Evolutionary conservation across 768 basidiomycete species (phyloP).

Genomic region (Panaeolus papilionaceus): DNA sequence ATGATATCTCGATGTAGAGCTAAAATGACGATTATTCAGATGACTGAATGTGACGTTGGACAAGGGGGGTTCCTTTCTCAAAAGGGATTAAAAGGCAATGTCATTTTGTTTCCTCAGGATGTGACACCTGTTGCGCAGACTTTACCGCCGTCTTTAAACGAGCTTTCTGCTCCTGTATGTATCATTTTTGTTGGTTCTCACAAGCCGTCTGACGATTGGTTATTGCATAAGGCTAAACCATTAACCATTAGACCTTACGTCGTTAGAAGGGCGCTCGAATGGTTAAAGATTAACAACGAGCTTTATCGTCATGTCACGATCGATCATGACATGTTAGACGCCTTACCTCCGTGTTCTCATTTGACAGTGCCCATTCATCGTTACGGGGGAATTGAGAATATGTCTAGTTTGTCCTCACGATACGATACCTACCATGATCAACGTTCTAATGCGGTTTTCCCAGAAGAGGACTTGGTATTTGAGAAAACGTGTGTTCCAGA

Average conservation of each 20-base stretch:
- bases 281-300: slow-evolving; percentile 42
- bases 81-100: slow-evolving; percentile 39
- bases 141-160: slow-evolving; percentile 41
- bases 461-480: too few relatives aligned
- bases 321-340: slow-evolving; percentile 28
- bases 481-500: too few relatives aligned
- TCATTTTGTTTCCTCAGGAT: slow-evolving; percentile 44
- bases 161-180: slow-evolving; percentile 41
- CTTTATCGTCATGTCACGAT: slow-evolving; percentile 39
- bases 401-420: slow-evolving; percentile 16
- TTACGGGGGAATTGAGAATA: slow-evolving; percentile 16
- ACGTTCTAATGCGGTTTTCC: too few relatives aligned
- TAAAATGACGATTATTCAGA: slow-evolving; percentile 41
- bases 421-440: slow-evolving; percentile 20
- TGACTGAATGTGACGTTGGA: slow-evolving; percentile 28
- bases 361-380: slow-evolving; percentile 36
- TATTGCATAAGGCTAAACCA: slow-evolving; percentile 41
- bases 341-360: slow-evolving; percentile 23
- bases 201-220: slow-evolving; percentile 35
- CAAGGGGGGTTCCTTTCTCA: slow-evolving; percentile 24
- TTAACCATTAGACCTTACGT: slow-evolving; percentile 36
- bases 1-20: slow-evolving; percentile 44
- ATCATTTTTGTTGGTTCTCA: slow-evolving; percentile 44
- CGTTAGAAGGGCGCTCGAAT: slow-evolving; percentile 38
- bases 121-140: slow-evolving; percentile 30